Conservation (phyloP, 805 yeast species). For the Saturnispora besseyi region DNA sequence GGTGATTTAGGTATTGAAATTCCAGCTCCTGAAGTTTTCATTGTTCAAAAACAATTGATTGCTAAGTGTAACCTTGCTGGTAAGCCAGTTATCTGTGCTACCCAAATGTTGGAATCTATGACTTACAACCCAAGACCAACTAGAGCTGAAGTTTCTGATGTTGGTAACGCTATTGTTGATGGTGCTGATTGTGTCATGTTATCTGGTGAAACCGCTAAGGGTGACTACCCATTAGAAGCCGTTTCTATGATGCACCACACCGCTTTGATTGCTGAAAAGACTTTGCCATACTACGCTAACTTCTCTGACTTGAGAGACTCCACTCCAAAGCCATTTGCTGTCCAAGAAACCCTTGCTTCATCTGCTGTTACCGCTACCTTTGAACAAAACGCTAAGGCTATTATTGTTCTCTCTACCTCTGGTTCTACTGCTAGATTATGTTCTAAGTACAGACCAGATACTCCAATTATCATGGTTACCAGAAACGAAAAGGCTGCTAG, state of each 20-base stretch:
- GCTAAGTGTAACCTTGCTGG: slow-evolving; percentile 99
- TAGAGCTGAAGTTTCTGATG: slow-evolving; percentile 98
- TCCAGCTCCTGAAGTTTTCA: slow-evolving; percentile 97
- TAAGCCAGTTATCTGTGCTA: slow-evolving; percentile 98
- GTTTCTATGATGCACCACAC: slow-evolving; percentile 99
- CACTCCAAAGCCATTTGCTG: slow-evolving; percentile 81
- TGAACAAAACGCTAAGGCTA: slow-evolving; percentile 95
- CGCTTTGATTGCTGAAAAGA: slow-evolving; percentile 91
- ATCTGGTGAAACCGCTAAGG: slow-evolving; percentile 99
- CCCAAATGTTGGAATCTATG: slow-evolving; percentile 99
- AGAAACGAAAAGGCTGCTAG: slow-evolving; percentile 91
- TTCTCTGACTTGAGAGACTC: slow-evolving; percentile 84
- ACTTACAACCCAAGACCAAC: slow-evolving; percentile 99
- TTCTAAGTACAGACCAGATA: slow-evolving; percentile 95
- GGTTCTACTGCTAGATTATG: slow-evolving; percentile 94
- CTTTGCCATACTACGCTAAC: slow-evolving; percentile 74
- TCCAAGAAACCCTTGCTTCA: slow-evolving; percentile 94
- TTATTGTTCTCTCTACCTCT: slow-evolving; percentile 89
- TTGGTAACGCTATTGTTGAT: slow-evolving; percentile 97
- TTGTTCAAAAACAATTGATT: slow-evolving; percentile 96
- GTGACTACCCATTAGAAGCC: slow-evolving; percentile 96
- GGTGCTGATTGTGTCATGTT: slow-evolving; percentile 99
- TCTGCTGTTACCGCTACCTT: slow-evolving; percentile 95
- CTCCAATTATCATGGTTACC: slow-evolving; percentile 96
- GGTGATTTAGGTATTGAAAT: slow-evolving; percentile 99